These are phyloP conservation scores for Coniferiporia sulphurascens DNA, from an alignment of 1,284 basidiomycete species.

Conservation along the genomic window DNA sequence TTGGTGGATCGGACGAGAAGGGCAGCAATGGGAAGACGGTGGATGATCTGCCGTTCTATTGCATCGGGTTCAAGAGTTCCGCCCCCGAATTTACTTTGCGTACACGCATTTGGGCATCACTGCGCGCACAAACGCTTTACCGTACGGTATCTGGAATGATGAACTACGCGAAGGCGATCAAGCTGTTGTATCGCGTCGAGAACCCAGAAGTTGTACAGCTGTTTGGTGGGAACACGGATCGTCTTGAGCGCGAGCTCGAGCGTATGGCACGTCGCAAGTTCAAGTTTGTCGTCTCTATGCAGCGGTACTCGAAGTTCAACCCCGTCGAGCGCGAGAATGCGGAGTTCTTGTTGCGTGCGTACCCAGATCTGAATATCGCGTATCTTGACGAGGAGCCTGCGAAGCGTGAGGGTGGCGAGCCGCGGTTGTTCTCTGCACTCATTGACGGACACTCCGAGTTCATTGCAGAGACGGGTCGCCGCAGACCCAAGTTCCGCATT, in stretches of 20 bases:
- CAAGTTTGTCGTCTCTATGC: conserved; percentile 99
- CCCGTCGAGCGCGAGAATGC: conserved; percentile 99
- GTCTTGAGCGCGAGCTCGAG: conserved; percentile 94
- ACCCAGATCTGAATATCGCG: conserved; percentile 97
- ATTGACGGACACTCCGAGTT: conserved; percentile 99
- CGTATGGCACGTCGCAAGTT: conserved; percentile 98
- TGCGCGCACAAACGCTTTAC: conserved; percentile 97
- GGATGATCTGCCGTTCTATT: conserved; percentile 97
- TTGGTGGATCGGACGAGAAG: conserved; percentile 80
- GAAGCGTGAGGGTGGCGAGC: conserved; percentile 92
- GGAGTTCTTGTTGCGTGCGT: conserved; percentile 97
- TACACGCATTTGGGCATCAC: conserved; percentile 98
- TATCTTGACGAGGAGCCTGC: conserved; percentile 96
- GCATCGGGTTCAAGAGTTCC: conserved; percentile 98
- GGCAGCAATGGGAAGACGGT: conserved; percentile 65
- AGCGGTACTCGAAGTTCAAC: conserved; percentile 99
- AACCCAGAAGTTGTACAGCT: conserved; percentile 98
- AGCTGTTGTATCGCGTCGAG: conserved; percentile 98
- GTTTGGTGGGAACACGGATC: conserved; percentile 97
- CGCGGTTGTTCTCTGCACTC: conserved; percentile 91
- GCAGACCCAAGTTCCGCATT: conserved; percentile 96
- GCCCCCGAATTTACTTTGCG: conserved; percentile 98
- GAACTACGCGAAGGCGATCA: conserved; percentile 99
- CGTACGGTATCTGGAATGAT: conserved; percentile 99
- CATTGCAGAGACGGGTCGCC: conserved; percentile 80